phyloP scores from a whole-genome alignment of 345 rosid genomes.

The Brassica nigra region DNA sequence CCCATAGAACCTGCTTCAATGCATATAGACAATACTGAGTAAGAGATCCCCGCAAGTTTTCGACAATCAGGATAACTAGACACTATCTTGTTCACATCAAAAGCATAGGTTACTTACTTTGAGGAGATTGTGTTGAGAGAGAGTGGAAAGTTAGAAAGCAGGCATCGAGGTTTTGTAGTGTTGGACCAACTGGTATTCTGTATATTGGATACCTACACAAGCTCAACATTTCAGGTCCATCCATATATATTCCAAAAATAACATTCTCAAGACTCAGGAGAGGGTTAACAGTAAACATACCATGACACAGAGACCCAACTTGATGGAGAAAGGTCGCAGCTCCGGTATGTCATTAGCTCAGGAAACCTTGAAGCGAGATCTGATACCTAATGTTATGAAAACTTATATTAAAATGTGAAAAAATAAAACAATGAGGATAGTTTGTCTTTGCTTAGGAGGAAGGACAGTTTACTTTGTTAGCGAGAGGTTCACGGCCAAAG shows the following conservation, averaged over 20 bases:
- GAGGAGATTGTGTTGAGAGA: slow-evolving; percentile 51
- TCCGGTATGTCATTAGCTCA: slow-evolving; percentile 64
- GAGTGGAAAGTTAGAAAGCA: slow-evolving; percentile 84
- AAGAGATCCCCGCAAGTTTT: slow-evolving; percentile 13
- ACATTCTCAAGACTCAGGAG: neutral
- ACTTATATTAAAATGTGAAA: neutral
- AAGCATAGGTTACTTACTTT: slow-evolving; percentile 41
- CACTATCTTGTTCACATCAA: neutral
- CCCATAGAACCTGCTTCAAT: slow-evolving; percentile 45
- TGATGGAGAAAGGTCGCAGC: slow-evolving; percentile 76
- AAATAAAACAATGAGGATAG: neutral
- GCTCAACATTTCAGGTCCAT: slow-evolving; percentile 3
- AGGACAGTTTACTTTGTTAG: slow-evolving; percentile 58
- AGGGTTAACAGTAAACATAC: slow-evolving; percentile 41
- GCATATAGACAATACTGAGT: slow-evolving; percentile 2
- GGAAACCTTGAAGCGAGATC: slow-evolving; percentile 78
- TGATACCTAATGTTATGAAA: slow-evolving; percentile 52
- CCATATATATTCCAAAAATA: neutral
- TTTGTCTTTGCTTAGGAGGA: neutral
- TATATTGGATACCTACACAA: slow-evolving; percentile 76
- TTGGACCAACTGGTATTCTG: slow-evolving; percentile 83
- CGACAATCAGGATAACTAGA: neutral
- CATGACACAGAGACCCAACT: slow-evolving; percentile 99
- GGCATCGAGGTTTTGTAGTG: slow-evolving; percentile 88
- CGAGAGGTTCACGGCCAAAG: slow-evolving; percentile 79